A percentile compares a stretch with the other conserved stretches of the same genome.
Evolutionary conservation across 2,329 filamentous ascomycete genomes (phyloP).

Genomic region (Harringtonia aguacate): DNA sequence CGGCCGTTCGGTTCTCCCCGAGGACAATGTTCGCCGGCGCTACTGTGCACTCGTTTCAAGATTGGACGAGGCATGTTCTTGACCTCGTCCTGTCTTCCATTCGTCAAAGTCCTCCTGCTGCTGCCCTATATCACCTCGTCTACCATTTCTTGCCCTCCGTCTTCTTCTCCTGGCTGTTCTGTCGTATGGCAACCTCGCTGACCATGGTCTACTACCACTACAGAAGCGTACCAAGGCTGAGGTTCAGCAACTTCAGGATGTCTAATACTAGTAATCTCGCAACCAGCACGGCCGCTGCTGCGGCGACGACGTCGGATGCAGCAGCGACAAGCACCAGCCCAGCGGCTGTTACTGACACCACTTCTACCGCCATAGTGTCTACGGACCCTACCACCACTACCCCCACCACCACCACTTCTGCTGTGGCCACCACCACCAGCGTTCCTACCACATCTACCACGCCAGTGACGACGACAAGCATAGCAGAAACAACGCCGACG

Average conservation of each 20-base stretch:
- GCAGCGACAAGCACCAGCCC: neutral
- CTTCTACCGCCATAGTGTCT: neutral
- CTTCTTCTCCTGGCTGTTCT: neutral
- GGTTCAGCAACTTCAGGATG: constrained; percentile 19
- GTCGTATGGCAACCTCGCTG: constrained; percentile 10
- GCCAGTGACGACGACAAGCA: constrained; percentile 1
- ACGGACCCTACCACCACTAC: neutral
- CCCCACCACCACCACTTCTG: neutral
- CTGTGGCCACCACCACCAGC: neutral
- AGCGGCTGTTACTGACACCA: neutral
- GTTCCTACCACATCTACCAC: constrained; percentile 1
- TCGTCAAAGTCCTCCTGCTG: no score
- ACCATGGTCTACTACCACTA: constrained; percentile 15
- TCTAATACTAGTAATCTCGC: constrained; percentile 10
- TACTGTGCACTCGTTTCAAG: no score
- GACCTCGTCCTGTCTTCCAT: no score
- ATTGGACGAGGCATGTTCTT: no score
- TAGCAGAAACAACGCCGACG: neutral
- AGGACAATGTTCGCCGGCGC: no score
- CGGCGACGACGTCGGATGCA: neutral
- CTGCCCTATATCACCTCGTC: no score
- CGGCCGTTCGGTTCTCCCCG: no score
- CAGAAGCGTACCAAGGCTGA: constrained; percentile 16
- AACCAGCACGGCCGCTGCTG: constrained; percentile 14
- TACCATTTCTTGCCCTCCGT: neutral